Base-by-base conservation (phyloP, 148 eudicot species). In the Rhododendron vialii region DNA sequence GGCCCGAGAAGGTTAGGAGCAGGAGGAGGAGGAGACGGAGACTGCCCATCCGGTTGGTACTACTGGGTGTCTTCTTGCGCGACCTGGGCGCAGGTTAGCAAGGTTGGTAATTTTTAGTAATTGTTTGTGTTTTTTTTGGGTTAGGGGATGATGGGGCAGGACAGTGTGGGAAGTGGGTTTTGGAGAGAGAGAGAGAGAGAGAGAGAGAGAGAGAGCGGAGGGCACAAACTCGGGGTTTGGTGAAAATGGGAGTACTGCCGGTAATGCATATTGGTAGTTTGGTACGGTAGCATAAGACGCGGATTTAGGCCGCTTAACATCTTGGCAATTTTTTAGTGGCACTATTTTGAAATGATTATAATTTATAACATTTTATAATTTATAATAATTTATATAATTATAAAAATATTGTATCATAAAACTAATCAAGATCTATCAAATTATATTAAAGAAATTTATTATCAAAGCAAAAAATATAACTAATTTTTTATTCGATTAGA, bases 1-100 rank as follows among this genome's bases (percentile, higher is more conserved):
- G 61, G 6, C 15, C 20, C 47, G 81, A 48, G 81, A 45, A 87
- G 17, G 84, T 38, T 71, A 87, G 81, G 26, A 87, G 17, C 4
- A 41, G 20, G 22, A 87, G 61, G 24, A 84, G 63, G 22, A 55
- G 24, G 3, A 81, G 51, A 79, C 86, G 22, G 45, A 33, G 51
- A 9, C 14, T 26, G 73, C 57, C 87, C 79, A 51, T 83, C 43
- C 45, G 45, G 45, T 41, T 41, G 45, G 45, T 41, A 41, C 45
- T 41, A 41, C 45, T 5, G 45, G 45, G 45, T 41, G 45, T 41
- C 45, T 41, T 41, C 45, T 13, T 28, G 63, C 24, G 7, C 57
- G 9, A 2, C 45, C 43, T 0, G 35, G 83, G 67, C 69, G 45
- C 50, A 47, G 50, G 45, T 41, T 41, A 41, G 45, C 45, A 41